Conservation (phyloP, 2,329 filamentous ascomycete species). For the Pseudogymnoascus verrucosus region DNA sequence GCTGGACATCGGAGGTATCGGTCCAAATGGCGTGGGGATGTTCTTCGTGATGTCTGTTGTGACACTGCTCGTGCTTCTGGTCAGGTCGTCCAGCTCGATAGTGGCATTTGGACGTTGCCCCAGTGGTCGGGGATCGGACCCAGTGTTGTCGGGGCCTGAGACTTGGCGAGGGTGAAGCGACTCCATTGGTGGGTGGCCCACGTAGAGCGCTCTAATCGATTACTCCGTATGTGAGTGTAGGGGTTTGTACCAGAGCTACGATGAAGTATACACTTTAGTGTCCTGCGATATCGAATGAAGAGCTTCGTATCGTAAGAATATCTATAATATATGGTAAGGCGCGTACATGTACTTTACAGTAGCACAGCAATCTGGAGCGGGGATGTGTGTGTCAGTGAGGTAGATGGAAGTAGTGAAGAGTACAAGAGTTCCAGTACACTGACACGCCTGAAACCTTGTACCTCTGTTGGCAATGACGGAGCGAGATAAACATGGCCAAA, state of each 20-base stretch:
- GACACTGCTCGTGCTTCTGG: slow-evolving; percentile 7
- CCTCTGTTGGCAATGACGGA: slow-evolving; percentile 4
- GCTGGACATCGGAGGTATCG: background rate
- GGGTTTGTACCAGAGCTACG: slow-evolving; percentile 5
- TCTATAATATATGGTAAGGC: background rate
- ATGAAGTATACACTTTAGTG: background rate
- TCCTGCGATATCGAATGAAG: slow-evolving; percentile 2
- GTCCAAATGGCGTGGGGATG: slow-evolving; percentile 1
- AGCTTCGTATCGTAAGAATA: background rate
- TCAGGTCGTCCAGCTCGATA: slow-evolving; percentile 6
- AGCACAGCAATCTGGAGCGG: background rate
- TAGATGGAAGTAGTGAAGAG: background rate
- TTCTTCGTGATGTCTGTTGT: slow-evolving; percentile 1
- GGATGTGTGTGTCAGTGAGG: slow-evolving; percentile 5
- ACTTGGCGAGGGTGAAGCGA: slow-evolving; percentile 5
- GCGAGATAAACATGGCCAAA: background rate
- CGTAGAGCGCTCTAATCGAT: background rate
- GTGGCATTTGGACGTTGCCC: slow-evolving; percentile 1
- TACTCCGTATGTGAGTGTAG: background rate
- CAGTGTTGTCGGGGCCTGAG: slow-evolving; percentile 5
- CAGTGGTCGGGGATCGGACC: background rate
- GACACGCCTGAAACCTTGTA: slow-evolving; percentile 6
- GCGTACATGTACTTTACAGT: background rate
- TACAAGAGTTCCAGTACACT: background rate
- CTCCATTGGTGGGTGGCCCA: slow-evolving; percentile 1